A percentile compares a stretch with the other conserved stretches of the same genome.
Evolutionary conservation across 2,329 filamentous ascomycete species (phyloP).

Genomic region (Neoscytalidium dimidiatum): DNA sequence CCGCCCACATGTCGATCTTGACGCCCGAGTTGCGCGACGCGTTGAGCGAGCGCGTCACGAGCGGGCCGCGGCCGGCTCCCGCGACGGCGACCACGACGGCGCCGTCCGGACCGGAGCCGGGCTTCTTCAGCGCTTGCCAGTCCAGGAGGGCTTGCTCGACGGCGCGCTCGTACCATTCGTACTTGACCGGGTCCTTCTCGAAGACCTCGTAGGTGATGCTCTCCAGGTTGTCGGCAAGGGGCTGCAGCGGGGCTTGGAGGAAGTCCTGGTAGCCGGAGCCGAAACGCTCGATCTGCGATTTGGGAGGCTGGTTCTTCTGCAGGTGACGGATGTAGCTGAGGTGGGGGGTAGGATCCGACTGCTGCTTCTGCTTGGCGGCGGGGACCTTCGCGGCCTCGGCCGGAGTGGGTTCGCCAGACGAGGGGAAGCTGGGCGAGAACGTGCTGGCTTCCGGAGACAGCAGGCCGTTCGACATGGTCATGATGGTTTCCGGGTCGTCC

Average conservation of each 20-base stretch:
- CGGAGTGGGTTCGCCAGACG: constrained; percentile 59
- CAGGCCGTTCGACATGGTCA: constrained; percentile 38
- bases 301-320: constrained; percentile 75
- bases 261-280: constrained; percentile 85
- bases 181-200: constrained; percentile 97
- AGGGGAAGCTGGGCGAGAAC: constrained; percentile 34
- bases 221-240: constrained; percentile 92
- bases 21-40: constrained; percentile 78
- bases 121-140: constrained; percentile 71
- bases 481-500: constrained; percentile 40
- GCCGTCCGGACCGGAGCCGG: constrained; percentile 70
- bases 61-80: constrained; percentile 86
- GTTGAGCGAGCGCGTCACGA: constrained; percentile 82
- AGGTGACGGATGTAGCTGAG: constrained; percentile 82
- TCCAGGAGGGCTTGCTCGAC: constrained; percentile 79
- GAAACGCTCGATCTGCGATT: constrained; percentile 65
- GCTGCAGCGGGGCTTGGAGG: constrained; percentile 91
- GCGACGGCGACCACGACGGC: constrained; percentile 86
- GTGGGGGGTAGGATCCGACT: constrained; percentile 62
- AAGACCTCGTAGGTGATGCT: constrained; percentile 98
- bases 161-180: constrained; percentile 89
- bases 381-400: constrained; percentile 61
- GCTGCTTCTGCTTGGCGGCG: constrained; percentile 46
- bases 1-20: constrained; percentile 81
- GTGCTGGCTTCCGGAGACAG: constrained; percentile 45